Conservation (phyloP, 495 filamentous ascomycete species). For the Penicillium taxi region DNA sequence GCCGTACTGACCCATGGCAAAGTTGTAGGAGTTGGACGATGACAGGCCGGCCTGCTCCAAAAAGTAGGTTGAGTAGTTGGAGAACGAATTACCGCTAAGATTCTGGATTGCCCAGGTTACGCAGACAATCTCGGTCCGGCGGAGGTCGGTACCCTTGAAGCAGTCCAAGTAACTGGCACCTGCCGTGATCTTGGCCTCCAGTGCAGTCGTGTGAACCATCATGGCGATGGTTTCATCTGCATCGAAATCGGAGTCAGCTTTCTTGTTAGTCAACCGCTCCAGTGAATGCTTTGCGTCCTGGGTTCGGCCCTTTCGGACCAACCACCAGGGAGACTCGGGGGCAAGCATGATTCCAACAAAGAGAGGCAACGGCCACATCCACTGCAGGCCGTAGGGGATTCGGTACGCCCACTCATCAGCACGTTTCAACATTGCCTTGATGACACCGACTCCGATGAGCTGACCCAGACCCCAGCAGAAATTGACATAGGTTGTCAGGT, state of each 20-base stretch:
- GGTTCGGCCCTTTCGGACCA: conserved; percentile 60
- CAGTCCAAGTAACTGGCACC: conserved; percentile 68
- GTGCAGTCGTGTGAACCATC: conserved; percentile 75
- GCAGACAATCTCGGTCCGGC: conserved; percentile 71
- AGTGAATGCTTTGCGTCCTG: conserved; percentile 63
- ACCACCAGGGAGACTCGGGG: conserved; percentile 78
- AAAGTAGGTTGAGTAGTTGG: conserved; percentile 76
- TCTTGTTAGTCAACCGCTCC: conserved; percentile 54
- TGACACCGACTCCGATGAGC: conserved; percentile 65
- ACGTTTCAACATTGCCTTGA: conserved; percentile 54
- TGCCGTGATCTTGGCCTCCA: conserved; percentile 61
- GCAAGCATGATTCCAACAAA: conserved; percentile 62
- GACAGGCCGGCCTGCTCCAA: conserved; percentile 62
- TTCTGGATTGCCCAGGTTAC: conserved; percentile 83
- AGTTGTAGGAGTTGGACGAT: conserved; percentile 51
- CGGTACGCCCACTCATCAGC: conserved; percentile 59
- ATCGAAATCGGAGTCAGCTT: conserved; percentile 54
- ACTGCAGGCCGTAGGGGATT: conserved; percentile 67
- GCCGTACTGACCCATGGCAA: conserved; percentile 66
- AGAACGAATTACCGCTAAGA: conserved; percentile 69
- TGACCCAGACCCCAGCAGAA: conserved; percentile 77
- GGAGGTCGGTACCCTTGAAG: conserved; percentile 64
- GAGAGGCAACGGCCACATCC: conserved; percentile 78
- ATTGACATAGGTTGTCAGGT: conserved; percentile 74
- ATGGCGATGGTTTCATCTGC: conserved; percentile 70